A percentile compares a stretch with the other conserved stretches of the same genome.
Evolutionary conservation across 2,329 filamentous ascomycete species (phyloP).

Genomic region (Dactylellina drechsleri): DNA sequence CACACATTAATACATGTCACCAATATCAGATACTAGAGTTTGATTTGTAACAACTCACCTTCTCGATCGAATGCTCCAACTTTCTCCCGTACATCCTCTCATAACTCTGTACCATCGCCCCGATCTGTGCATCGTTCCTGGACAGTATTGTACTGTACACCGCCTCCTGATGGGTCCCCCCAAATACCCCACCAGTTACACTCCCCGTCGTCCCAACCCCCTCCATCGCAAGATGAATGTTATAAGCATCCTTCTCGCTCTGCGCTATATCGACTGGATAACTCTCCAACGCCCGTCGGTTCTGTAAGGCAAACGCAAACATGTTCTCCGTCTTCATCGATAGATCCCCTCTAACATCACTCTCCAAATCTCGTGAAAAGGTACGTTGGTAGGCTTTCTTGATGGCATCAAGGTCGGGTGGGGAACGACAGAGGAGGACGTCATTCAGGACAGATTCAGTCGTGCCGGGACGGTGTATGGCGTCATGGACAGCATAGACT

Average conservation of each 20-base stretch:
- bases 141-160: conserved; percentile 44
- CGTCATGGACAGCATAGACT: conserved; percentile 74
- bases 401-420: conserved; percentile 89
- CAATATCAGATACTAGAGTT: too few species aligned
- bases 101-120: conserved; percentile 82
- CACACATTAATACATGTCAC: conserved; percentile 5
- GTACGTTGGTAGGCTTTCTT: conserved; percentile 78
- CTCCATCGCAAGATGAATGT: conserved; percentile 80
- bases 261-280: conserved; percentile 77
- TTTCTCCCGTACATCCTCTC: conserved; percentile 75
- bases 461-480: conserved; percentile 82
- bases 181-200: conserved; percentile 74
- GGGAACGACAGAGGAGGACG: conserved; percentile 80
- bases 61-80: conserved; percentile 78
- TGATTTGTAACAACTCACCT: conserved; percentile 61
- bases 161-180: conserved; percentile 64
- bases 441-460: conserved; percentile 89
- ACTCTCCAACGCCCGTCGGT: conserved; percentile 79
- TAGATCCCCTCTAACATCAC: conserved; percentile 79
- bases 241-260: conserved; percentile 78
- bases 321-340: conserved; percentile 86
- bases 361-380: conserved; percentile 75
- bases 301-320: conserved; percentile 82
- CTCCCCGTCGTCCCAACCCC: conserved; percentile 79
- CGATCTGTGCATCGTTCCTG: conserved; percentile 80